These are phyloP conservation scores for Termitomyces sp. DNA, from an alignment of 768 basidiomycete genomes.

Conservation along the genomic window DNA sequence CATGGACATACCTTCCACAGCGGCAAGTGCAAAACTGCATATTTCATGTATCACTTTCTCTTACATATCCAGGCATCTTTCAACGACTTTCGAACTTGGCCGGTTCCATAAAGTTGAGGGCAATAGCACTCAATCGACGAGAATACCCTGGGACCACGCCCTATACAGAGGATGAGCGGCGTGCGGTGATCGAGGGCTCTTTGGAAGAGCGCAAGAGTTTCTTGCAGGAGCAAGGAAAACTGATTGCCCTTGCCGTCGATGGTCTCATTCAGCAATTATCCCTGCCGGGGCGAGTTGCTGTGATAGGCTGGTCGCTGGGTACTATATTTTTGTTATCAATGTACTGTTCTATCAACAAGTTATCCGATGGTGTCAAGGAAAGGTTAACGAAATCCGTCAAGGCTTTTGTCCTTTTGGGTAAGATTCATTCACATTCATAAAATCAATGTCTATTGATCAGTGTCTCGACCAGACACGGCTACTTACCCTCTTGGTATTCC, in stretches of 20 bases:
- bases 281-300: constrained; percentile 13
- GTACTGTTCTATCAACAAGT: constrained; percentile 14
- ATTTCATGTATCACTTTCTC: constrained; percentile 8
- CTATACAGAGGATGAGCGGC: constrained; percentile 20
- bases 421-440: neutral
- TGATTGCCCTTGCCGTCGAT: constrained; percentile 23
- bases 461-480: neutral
- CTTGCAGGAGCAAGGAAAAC: constrained; percentile 21
- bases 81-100: constrained; percentile 16
- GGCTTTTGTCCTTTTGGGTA: constrained; percentile 16
- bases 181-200: constrained; percentile 8
- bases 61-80: constrained; percentile 17
- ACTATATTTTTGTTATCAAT: constrained; percentile 17
- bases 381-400: constrained; percentile 17
- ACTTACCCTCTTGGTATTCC: constrained; percentile 3
- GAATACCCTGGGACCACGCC: constrained; percentile 26
- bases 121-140: constrained; percentile 28
- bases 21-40: neutral
- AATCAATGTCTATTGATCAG: neutral
- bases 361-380: constrained; percentile 12
- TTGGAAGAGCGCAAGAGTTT: constrained; percentile 13
- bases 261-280: constrained; percentile 16
- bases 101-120: constrained; percentile 14
- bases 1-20: constrained; percentile 19
- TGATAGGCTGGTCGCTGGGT: constrained; percentile 27